Conservation (phyloP, 2,329 filamentous ascomycete species). For the Sporothrix pseudoabietina region DNA sequence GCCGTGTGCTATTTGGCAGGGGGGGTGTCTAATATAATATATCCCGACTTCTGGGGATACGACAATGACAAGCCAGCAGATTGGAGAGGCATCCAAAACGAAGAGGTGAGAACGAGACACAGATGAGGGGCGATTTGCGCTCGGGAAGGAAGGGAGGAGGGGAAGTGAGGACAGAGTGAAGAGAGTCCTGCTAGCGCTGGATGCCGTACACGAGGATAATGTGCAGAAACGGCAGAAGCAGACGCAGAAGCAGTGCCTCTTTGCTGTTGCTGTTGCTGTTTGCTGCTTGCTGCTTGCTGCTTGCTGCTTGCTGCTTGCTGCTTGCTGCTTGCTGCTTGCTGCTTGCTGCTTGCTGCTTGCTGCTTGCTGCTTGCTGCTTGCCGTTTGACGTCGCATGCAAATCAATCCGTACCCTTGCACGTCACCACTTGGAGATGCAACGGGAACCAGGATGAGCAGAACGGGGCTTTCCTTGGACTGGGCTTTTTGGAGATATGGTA, state of each 20-base stretch:
- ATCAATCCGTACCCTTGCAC: neutral
- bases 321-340: neutral
- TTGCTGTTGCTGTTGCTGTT: too few relatives aligned
- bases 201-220: neutral
- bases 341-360: too few relatives aligned
- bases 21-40: slow-evolving; percentile 14
- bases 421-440: slow-evolving; percentile 20
- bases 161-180: neutral
- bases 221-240: neutral
- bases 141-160: neutral
- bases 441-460: neutral
- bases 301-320: neutral
- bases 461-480: neutral
- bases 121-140: neutral
- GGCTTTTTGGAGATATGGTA: neutral
- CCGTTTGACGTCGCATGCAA: neutral
- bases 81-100: neutral
- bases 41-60: neutral
- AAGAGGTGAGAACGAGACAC: slow-evolving; percentile 12
- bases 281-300: too few relatives aligned
- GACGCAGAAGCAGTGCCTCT: neutral
- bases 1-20: neutral
- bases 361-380: neutral
- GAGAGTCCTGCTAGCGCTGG: slow-evolving; percentile 9
- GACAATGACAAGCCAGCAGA: neutral